These are phyloP conservation scores for Sugiyamaella pinicola DNA, from an alignment of 1,139 yeast species.

Conservation along the genomic window DNA sequence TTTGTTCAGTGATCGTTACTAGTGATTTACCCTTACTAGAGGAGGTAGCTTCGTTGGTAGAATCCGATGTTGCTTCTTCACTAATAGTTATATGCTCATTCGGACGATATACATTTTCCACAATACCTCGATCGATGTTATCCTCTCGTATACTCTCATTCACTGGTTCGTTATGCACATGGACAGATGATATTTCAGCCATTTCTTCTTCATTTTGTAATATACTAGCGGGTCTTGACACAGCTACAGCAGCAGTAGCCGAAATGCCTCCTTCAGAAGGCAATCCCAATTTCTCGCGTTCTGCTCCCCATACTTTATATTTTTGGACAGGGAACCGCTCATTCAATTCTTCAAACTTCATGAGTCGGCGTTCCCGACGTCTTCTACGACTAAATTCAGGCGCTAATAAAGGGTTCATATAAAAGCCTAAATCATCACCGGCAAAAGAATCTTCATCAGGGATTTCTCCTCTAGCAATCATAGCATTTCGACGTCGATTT, in stretches of 20 bases:
- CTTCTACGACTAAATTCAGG: conserved; percentile 27
- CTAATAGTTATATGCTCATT: not conserved
- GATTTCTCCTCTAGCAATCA: conserved; percentile 22
- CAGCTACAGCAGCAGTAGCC: conserved; percentile 20
- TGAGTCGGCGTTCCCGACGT: conserved; percentile 33
- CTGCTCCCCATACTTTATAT: conserved; percentile 46
- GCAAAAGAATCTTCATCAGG: conserved; percentile 23
- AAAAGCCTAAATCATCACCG: conserved; percentile 29
- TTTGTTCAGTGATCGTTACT: not conserved
- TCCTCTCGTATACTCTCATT: not conserved
- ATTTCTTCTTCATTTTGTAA: not conserved
- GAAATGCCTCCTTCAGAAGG: conserved; percentile 35
- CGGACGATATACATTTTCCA: not conserved
- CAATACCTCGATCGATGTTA: not conserved
- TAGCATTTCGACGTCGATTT: conserved; percentile 31
- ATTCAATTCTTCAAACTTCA: conserved; percentile 64
- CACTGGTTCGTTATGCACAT: conserved; percentile 4
- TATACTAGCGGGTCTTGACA: conserved; percentile 17
- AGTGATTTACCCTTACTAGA: not conserved
- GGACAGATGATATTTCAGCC: conserved; percentile 11
- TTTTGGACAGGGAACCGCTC: conserved; percentile 65
- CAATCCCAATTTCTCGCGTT: conserved; percentile 31
- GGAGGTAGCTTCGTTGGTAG: not conserved
- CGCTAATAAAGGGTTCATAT: conserved; percentile 30
- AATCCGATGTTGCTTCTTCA: not conserved